A percentile compares a stretch with the other conserved stretches of the same genome.
Conservation (phyloP, 2,329 filamentous ascomycete species). For the Penicillium sp. region DNA sequence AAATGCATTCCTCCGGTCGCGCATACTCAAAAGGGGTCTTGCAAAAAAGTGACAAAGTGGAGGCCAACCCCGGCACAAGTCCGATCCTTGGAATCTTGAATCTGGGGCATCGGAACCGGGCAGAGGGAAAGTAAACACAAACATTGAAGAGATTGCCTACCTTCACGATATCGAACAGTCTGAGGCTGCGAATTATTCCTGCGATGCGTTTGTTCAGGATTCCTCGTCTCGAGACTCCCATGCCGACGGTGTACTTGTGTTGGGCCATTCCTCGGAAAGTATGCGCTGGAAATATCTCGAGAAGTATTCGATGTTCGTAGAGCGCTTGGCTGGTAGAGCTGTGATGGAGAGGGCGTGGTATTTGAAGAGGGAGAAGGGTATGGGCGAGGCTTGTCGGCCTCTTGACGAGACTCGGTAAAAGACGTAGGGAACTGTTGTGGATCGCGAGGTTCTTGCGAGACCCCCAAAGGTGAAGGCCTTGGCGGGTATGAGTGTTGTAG, state of each 20-base stretch:
- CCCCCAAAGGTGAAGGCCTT: conserved; percentile 32
- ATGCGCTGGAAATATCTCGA: conserved; percentile 18
- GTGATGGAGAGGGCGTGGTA: neutral
- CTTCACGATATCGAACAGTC: conserved; percentile 12
- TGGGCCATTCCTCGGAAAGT: conserved; percentile 15
- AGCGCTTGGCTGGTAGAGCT: conserved; percentile 8
- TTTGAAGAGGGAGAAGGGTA: conserved; percentile 13
- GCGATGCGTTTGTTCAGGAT: conserved; percentile 18
- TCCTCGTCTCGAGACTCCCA: conserved; percentile 16
- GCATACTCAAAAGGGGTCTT: neutral
- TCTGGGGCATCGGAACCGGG: conserved; percentile 18
- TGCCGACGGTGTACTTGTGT: conserved; percentile 19
- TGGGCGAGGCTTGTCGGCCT: conserved; percentile 18
- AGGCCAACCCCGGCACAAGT: conserved; percentile 22
- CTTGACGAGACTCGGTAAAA: conserved; percentile 22
- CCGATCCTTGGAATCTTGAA: conserved; percentile 20
- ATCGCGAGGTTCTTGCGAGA: conserved; percentile 31
- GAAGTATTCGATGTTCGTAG: conserved; percentile 17
- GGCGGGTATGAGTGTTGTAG: conserved; percentile 30
- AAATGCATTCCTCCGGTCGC: neutral
- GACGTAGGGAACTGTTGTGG: conserved; percentile 21
- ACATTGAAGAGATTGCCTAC: conserved; percentile 9
- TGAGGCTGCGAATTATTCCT: conserved; percentile 24
- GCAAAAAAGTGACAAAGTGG: conserved; percentile 8
- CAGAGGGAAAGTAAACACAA: conserved; percentile 7